Base-by-base conservation (phyloP, 179 eudicot species). In the Beta corolliflora region DNA sequence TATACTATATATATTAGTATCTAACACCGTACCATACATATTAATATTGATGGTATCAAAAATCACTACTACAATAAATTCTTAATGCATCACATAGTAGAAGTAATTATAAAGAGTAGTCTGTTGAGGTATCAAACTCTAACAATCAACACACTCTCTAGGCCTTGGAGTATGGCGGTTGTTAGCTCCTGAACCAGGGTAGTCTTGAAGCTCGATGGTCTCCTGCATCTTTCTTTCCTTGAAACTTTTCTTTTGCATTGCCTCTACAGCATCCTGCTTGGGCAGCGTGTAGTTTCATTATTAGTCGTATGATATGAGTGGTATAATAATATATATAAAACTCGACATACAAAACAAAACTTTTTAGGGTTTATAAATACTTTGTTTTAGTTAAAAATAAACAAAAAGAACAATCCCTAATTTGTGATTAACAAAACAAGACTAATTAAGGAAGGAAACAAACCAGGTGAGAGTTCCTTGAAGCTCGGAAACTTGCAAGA, bases 101-200 rank as follows among this genome's bases (percentile, higher is more conserved):
- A 44, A 44, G 21, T 13, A 45, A 58, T 59, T 61, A 31, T 16
- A 23, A 3, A 23, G 18, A 29, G 36, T n/a, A 50, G 18, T 13
- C 41, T 36, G 4, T 3, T 36, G 41, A 18, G 44, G 41, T 10
- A 59, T 77, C 13, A 25, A 65, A 4, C n/a, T 36, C 71, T 48
- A 88, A 71, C 91, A 89, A 61, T 88, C 89, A 73, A 12, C 73
- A 71, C 90, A 92, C 5, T 80, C 88, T 81, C 82, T 85, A 41
- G 92, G 78, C 77, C 70, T 81, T 18, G 97, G 97, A 50, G 90
- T 90, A 81, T 93, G 97, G 66, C 94, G 92, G 59, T 91, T 90
- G 84, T 93, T 93, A 5, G 95, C 88, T 79, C 93, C 95, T 8
- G 92, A 91, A 63, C 97, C 97, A 1, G 95, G 92, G 78, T 93